Percentiles rank a stretch among this genome's conserved stretches.
These are phyloP conservation scores for Vinca major DNA, from an alignment of 305 asterid genomes.

Conservation along the genomic window DNA sequence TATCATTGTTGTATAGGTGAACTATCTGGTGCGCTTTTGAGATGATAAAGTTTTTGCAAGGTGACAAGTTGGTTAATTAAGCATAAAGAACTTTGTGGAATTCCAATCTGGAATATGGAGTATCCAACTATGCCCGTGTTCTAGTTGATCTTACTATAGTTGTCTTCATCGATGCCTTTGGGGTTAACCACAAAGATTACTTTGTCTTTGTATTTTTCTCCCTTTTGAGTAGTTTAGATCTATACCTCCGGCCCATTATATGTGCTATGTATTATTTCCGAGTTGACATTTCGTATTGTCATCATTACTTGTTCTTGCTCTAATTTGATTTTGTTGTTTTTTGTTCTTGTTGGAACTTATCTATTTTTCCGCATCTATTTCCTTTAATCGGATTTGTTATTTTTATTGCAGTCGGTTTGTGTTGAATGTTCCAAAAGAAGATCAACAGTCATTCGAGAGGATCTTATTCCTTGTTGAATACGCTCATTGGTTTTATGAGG, in stretches of 20 bases:
- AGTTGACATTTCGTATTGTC: not conserved
- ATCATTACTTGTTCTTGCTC: not conserved
- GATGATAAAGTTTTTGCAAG: no score
- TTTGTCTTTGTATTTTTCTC: not conserved
- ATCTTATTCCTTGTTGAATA: constrained; percentile 95
- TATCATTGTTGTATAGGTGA: not conserved
- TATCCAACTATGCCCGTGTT: not conserved
- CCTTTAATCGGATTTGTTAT: constrained; percentile 2
- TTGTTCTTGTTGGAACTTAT: constrained; percentile 3
- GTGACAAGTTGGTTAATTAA: not conserved
- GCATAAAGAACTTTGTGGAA: not conserved
- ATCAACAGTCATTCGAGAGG: constrained; percentile 95
- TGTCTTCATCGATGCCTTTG: not conserved
- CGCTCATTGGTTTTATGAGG: constrained; percentile 98
- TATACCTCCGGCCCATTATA: not conserved
- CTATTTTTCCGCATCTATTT: constrained; percentile 3
- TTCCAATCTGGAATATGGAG: not conserved
- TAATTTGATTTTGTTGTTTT: not conserved
- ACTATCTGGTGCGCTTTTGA: not conserved
- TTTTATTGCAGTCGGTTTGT: constrained; percentile 79
- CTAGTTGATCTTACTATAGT: not conserved
- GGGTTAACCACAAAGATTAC: not conserved
- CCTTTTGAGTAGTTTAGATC: not conserved
- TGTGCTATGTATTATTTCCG: not conserved
- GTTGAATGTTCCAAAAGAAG: constrained; percentile 98